Evolutionary conservation across 192 early-diverging fungal species (phyloP).

Genomic region (Coemansia sp.): DNA sequence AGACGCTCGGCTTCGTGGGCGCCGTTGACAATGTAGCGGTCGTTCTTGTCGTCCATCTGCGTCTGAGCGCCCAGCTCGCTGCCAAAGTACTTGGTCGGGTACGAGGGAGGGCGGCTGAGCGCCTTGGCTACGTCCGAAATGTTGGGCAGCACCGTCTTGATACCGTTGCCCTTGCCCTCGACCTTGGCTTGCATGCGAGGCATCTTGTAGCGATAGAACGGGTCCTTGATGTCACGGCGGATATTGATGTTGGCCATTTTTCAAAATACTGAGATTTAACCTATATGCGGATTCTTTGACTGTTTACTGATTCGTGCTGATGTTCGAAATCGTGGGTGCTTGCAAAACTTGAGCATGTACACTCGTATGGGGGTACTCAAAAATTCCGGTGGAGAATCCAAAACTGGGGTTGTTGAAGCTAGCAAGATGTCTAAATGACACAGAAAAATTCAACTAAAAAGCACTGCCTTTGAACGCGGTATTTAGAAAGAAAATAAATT

Average conservation of each 20-base stretch:
- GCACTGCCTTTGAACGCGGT: too few species aligned
- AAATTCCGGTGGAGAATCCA: not conserved
- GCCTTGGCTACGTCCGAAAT: slow-evolving; percentile 92
- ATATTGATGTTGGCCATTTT: slow-evolving; percentile 80
- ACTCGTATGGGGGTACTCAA: slow-evolving; percentile 6
- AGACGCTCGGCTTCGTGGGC: slow-evolving; percentile 85
- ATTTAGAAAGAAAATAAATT: too few species aligned
- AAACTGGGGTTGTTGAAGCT: not conserved
- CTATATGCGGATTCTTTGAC: not conserved
- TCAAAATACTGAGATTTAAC: slow-evolving; percentile 15
- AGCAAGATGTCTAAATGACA: too few species aligned
- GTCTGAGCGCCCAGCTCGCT: slow-evolving; percentile 93
- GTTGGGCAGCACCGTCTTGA: slow-evolving; percentile 98
- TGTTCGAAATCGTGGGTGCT: slow-evolving; percentile 19
- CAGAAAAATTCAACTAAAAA: too few species aligned
- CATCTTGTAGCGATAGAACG: slow-evolving; percentile 99
- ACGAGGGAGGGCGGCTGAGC: slow-evolving; percentile 81
- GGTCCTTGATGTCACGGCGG: slow-evolving; percentile 83
- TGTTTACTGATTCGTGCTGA: slow-evolving; percentile 6
- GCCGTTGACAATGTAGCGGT: slow-evolving; percentile 95
- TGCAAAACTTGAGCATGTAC: slow-evolving; percentile 23
- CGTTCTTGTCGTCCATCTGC: slow-evolving; percentile 83
- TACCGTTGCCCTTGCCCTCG: slow-evolving; percentile 98
- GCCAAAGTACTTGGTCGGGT: slow-evolving; percentile 92
- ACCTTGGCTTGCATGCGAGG: slow-evolving; percentile 83